Evolutionary conservation across 768 basidiomycete species (phyloP).

Genomic region (Amyloporia xantha): DNA sequence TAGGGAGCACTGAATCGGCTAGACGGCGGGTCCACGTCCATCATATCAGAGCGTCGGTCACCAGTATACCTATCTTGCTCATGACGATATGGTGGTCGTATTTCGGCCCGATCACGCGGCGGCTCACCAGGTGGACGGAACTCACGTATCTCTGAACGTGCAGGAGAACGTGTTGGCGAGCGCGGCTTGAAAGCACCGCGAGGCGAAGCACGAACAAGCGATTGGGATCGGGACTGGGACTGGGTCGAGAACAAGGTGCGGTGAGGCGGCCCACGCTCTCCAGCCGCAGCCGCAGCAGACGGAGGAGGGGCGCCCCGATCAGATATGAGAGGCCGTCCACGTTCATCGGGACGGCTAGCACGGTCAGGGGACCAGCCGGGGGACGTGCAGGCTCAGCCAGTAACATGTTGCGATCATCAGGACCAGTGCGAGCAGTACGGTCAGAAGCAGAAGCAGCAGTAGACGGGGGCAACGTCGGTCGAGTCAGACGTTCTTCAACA

Average conservation of each 20-base stretch:
- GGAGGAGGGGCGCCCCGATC: constrained; percentile 11
- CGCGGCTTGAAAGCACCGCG: constrained; percentile 10
- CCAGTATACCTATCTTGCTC: constrained; percentile 17
- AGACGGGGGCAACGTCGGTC: constrained; percentile 8
- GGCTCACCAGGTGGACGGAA: constrained; percentile 8
- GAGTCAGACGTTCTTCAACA: constrained; percentile 12
- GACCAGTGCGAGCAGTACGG: constrained; percentile 4
- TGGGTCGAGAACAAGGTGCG: constrained; percentile 6
- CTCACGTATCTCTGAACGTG: constrained; percentile 8
- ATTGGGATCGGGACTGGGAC: too few relatives aligned
- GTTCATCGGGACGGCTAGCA: constrained; percentile 17
- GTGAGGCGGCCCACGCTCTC: constrained; percentile 4
- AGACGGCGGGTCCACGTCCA: constrained; percentile 20
- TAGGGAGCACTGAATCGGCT: constrained; percentile 11
- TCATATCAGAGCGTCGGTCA: constrained; percentile 18
- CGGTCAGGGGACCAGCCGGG: constrained; percentile 6
- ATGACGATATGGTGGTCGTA: constrained; percentile 8
- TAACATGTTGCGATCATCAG: constrained; percentile 10
- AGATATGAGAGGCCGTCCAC: constrained; percentile 15
- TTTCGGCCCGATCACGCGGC: constrained; percentile 5
- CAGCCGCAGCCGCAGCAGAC: neutral
- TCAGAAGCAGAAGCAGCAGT: constrained; percentile 5
- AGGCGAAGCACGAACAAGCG: neutral
- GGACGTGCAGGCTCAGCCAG: constrained; percentile 13
- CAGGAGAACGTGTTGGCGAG: constrained; percentile 16